Base-by-base conservation (phyloP, 2,329 filamentous ascomycete genomes). In the Xylariaceae sp. region DNA sequence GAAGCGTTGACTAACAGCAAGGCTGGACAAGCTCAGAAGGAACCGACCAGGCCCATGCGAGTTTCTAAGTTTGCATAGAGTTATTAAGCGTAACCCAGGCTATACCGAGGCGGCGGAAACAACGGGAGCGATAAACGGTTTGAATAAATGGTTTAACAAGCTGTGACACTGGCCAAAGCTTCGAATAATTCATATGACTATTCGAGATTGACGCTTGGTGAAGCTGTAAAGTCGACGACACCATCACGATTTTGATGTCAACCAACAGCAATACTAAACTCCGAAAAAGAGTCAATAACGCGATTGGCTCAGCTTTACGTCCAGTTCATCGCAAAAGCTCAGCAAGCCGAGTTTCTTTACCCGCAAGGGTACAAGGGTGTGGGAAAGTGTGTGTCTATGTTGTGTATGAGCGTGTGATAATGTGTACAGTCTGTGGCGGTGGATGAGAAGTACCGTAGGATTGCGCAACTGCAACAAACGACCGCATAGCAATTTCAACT, bases 101-200 rank as follows among this genome's bases (percentile, higher is more conserved):
- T 50, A 44, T 59, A 41, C 53, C 53, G 54, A 48, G 20, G 43
- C 47, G 45, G 36, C 46, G 55, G 55, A 54, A 55, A 35, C 54
- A 43, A 59, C 32, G 47, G 53, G 41, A 56, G 45, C 33, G 35
- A 20, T 48, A 48, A 55, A 58, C 52, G 48, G 53, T 50, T 46
- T 52, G 46, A 18, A 7, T 13, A 15, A 6, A 51, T 29, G 50
- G 48, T 27, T 50, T 18, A 13, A 55, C 18, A 49, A 43, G 41
- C 47, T 59, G 58, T 42, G 44, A 50, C 57, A 59, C 59, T 60
- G 55, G 59, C 45, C 52, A 56, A 60, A 60, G 52, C 53, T 57
- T 21, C 30, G 30, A 13, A 33, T 11, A 33, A 33, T 15, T 33
- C 30, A 33, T 33, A 20, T 37, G 35, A 15, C 3, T 37, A 18